Conservation (phyloP, 1,139 yeast species). For the Geotrichum macrosporum region DNA sequence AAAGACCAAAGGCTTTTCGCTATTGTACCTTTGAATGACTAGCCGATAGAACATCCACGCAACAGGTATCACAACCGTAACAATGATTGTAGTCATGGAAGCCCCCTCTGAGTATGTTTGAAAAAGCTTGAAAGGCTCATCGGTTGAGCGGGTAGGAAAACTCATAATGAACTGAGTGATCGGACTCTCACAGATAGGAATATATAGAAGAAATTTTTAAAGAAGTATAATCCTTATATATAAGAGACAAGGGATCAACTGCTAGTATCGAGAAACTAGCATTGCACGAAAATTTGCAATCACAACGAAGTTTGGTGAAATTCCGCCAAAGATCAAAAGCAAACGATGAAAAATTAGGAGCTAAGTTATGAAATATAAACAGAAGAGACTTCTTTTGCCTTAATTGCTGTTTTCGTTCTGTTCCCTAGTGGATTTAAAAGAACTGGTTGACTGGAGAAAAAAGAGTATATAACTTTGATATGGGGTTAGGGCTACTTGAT, state of each 20-base stretch:
- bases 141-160: neutral
- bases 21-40: constrained; percentile 12
- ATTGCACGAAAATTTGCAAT: constrained; percentile 1
- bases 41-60: constrained; percentile 18
- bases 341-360: too few relatives aligned
- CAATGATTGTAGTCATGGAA: constrained; percentile 15
- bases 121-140: neutral
- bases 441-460: neutral
- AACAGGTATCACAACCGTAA: constrained; percentile 18
- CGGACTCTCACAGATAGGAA: neutral
- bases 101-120: constrained; percentile 9
- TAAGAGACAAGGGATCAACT: neutral
- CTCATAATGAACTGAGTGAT: neutral
- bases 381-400: too few relatives aligned
- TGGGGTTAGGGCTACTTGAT: neutral
- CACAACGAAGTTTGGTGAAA: too few relatives aligned
- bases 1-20: constrained; percentile 24
- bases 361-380: too few relatives aligned
- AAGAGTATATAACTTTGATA: neutral
- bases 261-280: constrained; percentile 2
- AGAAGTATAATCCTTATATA: neutral
- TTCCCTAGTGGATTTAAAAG: neutral
- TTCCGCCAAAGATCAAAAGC: neutral
- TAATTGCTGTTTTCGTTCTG: neutral
- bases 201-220: neutral